Conservation (phyloP, 768 basidiomycete genomes). For the Mycena crocata region DNA sequence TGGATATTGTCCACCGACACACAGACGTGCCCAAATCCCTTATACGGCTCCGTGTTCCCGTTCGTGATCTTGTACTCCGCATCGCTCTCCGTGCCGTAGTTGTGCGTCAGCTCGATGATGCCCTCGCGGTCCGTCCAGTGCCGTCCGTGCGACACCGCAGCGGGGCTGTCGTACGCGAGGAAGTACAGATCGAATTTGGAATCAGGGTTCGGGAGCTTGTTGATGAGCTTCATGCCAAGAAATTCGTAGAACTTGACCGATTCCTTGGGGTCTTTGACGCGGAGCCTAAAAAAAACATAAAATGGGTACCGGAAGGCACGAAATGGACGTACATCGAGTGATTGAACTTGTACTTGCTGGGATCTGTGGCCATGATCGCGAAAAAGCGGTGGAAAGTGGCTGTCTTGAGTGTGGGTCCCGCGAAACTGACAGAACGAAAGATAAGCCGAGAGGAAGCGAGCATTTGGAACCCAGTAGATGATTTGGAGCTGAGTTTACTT, state of each 20-base stretch:
- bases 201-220: slow-evolving; percentile 50
- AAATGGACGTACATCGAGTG: slow-evolving; percentile 25
- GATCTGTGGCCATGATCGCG: slow-evolving; percentile 29
- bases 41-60: slow-evolving; percentile 88
- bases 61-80: slow-evolving; percentile 79
- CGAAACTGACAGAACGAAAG: slow-evolving; percentile 1
- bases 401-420: neutral
- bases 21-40: slow-evolving; percentile 90
- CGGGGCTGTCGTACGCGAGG: slow-evolving; percentile 74
- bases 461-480: neutral
- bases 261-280: slow-evolving; percentile 87
- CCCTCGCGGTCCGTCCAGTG: slow-evolving; percentile 55
- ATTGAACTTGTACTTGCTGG: slow-evolving; percentile 30
- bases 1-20: slow-evolving; percentile 87
- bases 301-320: slow-evolving; percentile 35
- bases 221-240: slow-evolving; percentile 78
- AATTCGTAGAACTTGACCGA: slow-evolving; percentile 87
- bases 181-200: slow-evolving; percentile 84
- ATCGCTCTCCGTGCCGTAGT: slow-evolving; percentile 91
- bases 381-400: neutral
- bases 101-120: slow-evolving; percentile 87
- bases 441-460: slow-evolving; percentile 14
- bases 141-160: slow-evolving; percentile 73
- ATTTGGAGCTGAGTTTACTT: no score
- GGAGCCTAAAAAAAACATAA: slow-evolving; percentile 90